These are phyloP conservation scores for Zymoseptoria passerinii DNA, from an alignment of 2,329 filamentous ascomycete species.

Conservation along the genomic window DNA sequence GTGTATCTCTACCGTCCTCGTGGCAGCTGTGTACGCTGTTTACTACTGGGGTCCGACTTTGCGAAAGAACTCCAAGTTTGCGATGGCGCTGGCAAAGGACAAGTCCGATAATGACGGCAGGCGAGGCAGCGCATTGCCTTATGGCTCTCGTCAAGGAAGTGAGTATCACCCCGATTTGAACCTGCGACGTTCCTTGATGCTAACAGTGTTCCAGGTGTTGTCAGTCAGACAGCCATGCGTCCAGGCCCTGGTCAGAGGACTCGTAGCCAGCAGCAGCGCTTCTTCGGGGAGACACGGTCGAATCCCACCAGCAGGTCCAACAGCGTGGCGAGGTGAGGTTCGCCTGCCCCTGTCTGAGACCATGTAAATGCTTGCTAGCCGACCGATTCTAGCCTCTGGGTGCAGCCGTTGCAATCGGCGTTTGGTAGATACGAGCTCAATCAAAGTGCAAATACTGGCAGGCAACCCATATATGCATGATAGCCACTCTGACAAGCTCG, in stretches of 20 bases:
- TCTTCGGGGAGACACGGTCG: constrained; percentile 14
- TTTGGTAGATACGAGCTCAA: not conserved
- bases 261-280: constrained; percentile 24
- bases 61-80: constrained; percentile 45
- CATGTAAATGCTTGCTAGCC: not conserved
- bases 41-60: constrained; percentile 50
- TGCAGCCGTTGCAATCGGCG: not conserved
- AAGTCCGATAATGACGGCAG: constrained; percentile 19
- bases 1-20: constrained; percentile 42
- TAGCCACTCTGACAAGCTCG: too few species aligned
- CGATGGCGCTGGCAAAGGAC: constrained; percentile 35
- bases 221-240: constrained; percentile 2
- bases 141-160: constrained; percentile 22
- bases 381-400: not conserved
- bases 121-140: constrained; percentile 19
- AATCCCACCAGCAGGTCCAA: not conserved
- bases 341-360: not conserved
- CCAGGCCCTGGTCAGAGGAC: constrained; percentile 17
- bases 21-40: constrained; percentile 49
- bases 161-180: constrained; percentile 35
- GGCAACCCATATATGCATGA: too few species aligned
- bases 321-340: not conserved
- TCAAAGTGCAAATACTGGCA: too few species aligned
- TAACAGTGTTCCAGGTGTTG: constrained; percentile 85
- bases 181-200: constrained; percentile 40